Conservation (phyloP, 805 yeast species). For the Candida incommunis region DNA sequence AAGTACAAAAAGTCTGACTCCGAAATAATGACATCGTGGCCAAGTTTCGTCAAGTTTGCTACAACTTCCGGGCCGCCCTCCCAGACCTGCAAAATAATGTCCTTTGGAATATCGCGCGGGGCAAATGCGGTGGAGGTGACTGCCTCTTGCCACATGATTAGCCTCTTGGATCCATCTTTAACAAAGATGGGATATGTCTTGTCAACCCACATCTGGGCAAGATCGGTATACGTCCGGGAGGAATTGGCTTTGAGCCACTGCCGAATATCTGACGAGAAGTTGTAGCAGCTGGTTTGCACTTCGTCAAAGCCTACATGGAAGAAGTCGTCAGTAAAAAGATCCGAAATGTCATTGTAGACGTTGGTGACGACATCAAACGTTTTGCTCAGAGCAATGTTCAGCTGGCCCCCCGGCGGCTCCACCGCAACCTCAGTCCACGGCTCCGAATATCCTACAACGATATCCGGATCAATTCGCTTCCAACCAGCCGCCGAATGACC, state of each 20-base stretch:
- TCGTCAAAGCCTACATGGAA: constrained; percentile 32
- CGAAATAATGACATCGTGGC: constrained; percentile 28
- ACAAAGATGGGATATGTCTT: constrained; percentile 22
- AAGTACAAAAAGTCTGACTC: constrained; percentile 22
- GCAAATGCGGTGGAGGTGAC: constrained; percentile 13
- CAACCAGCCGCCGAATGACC: constrained; percentile 30
- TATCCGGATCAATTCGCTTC: constrained; percentile 20
- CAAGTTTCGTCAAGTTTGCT: constrained; percentile 20
- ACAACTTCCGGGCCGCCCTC: constrained; percentile 13
- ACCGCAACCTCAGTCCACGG: constrained; percentile 17
- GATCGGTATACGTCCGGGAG: constrained; percentile 18
- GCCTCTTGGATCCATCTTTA: constrained; percentile 13
- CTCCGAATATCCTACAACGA: constrained; percentile 22
- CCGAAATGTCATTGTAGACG: constrained; percentile 23
- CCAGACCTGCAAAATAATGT: constrained; percentile 27
- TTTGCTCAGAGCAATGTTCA: constrained; percentile 21
- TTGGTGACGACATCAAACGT: constrained; percentile 23
- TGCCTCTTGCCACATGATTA: constrained; percentile 31
- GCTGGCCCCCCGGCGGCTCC: constrained; percentile 30
- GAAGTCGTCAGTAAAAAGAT: constrained; percentile 23
- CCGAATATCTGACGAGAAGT: constrained; percentile 16
- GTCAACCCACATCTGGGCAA: constrained; percentile 25
- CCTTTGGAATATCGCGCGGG: constrained; percentile 20
- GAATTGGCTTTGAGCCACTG: constrained; percentile 20
- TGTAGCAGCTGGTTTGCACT: constrained; percentile 23